Base-by-base conservation (phyloP, 352 stramenopile species). In the Pythium brachiatum region DNA sequence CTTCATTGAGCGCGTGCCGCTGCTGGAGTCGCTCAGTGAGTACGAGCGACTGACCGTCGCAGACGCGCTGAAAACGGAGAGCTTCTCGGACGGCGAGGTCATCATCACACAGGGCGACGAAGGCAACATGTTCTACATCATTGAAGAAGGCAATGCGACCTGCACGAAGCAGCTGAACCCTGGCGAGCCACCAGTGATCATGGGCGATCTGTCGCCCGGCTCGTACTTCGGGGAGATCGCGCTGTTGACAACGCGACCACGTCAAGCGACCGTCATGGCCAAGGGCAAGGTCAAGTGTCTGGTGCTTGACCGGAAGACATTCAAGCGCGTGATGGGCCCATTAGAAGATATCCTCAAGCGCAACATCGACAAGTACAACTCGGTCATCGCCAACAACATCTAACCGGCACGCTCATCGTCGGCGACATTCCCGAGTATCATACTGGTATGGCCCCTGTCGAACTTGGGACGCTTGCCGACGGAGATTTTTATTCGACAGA, bases 171-270 rank as follows among this genome's bases (percentile, higher is more conserved):
- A 96, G 71, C 79, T 87, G 43, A 89, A 72, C 43, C 82, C 82
- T 50, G 73, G 69, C 20, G 86, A 94, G 2, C 70, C 81, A 2
- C 73, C 84, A 0, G 72, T 79, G 32, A 76, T 97, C 66, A 90
- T 98, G 64, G 96, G 92, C 31, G 78, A 94, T 15, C 73, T 99
- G 25, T 87, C 76, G 13, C 83, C 82, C 29, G 95, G 96, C 44
- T 90, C 97, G 53, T 98, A 97, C 80, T 99, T 99, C 73, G 96
- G 95, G 46, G 96, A 99, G 75, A 91, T 97, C 32, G 96, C 96
- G 54, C 72, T 99, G 60, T 75, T 98, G 36, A 98, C 89, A 20
- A 97, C 89, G 60, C 88, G 97, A 66, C 94, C 92, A 26, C 92
- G 94, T 31, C 89, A 96, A 44, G 94, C 93, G 41, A 97, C 83